Evolutionary conservation across 176 grass and related monocot species (phyloP).

Genomic region (Juncus effusus): DNA sequence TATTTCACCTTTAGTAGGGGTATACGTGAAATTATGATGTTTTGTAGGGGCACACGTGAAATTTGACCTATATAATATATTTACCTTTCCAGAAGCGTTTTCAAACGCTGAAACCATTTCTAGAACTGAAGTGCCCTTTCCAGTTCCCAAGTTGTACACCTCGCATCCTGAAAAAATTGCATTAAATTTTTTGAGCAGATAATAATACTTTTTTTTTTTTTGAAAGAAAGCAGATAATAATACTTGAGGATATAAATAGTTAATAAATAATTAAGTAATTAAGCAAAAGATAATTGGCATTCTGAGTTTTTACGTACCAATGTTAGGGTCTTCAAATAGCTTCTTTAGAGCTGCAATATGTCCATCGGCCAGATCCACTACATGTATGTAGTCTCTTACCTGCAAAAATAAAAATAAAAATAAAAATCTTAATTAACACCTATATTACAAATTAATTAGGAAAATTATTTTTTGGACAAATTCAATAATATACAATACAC

Average conservation of each 20-base stretch:
- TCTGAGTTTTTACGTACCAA: conserved; percentile 28
- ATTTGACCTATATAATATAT: neutral
- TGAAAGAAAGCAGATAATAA: neutral
- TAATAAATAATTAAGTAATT: conserved; percentile 31
- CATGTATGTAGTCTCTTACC: conserved; percentile 83
- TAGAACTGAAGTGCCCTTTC: conserved; percentile 72
- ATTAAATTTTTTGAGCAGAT: conserved; percentile 5
- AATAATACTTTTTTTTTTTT: conserved; percentile 4
- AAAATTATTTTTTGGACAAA: too few species aligned
- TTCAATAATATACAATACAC: too few species aligned
- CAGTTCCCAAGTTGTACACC: conserved; percentile 77
- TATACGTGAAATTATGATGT: too few species aligned
- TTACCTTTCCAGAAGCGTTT: conserved; percentile 54
- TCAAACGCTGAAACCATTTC: conserved; percentile 77
- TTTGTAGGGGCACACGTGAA: too few species aligned
- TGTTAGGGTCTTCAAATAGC: conserved; percentile 57
- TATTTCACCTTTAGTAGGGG: too few species aligned
- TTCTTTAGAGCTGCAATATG: conserved; percentile 73
- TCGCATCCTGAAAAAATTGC: conserved; percentile 54
- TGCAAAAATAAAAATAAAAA: conserved; percentile 31
- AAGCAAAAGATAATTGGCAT: neutral
- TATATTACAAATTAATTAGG: too few species aligned
- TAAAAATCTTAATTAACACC: neutral
- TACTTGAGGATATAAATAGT: neutral
- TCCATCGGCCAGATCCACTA: conserved; percentile 78